Conservation (phyloP, 768 basidiomycete species). For the Auricularia sp. region DNA sequence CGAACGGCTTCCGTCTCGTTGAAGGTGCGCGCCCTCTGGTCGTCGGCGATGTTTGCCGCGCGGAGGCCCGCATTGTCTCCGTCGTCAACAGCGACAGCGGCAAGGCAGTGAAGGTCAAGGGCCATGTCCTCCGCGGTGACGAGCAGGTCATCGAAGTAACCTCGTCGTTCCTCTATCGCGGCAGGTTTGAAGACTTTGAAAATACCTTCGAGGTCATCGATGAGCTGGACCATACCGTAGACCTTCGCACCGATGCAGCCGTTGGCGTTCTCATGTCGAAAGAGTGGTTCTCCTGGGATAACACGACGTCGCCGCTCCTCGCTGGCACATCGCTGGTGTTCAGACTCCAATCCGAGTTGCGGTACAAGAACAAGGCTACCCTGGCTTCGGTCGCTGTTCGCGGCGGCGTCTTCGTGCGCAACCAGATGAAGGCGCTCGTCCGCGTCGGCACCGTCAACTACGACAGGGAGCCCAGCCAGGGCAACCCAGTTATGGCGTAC, state of each 20-base stretch:
- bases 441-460: slow-evolving; percentile 85
- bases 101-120: slow-evolving; percentile 87
- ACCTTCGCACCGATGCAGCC: slow-evolving; percentile 60
- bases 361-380: slow-evolving; percentile 84
- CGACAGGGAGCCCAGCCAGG: slow-evolving; percentile 75
- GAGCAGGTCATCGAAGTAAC: slow-evolving; percentile 85
- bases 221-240: slow-evolving; percentile 80
- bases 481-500: slow-evolving; percentile 90
- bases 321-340: slow-evolving; percentile 81
- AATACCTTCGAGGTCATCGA: slow-evolving; percentile 93
- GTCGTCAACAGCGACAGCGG: slow-evolving; percentile 86
- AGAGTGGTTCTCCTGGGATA: slow-evolving; percentile 96
- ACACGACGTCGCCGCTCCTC: slow-evolving; percentile 62
- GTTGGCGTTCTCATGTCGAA: slow-evolving; percentile 91
- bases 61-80: slow-evolving; percentile 80
- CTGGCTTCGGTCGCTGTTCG: slow-evolving; percentile 71
- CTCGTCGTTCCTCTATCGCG: slow-evolving; percentile 95
- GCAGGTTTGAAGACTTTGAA: slow-evolving; percentile 84
- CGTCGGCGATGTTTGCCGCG: slow-evolving; percentile 83
- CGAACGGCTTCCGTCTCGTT: slow-evolving; percentile 89
- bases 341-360: slow-evolving; percentile 76
- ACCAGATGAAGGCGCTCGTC: slow-evolving; percentile 78
- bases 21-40: slow-evolving; percentile 65
- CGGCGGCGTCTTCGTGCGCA: slow-evolving; percentile 79
- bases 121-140: slow-evolving; percentile 64